These are phyloP conservation scores for Cutaneotrichosporon cyanovorans DNA, from an alignment of 1,284 basidiomycete species.

Conservation along the genomic window DNA sequence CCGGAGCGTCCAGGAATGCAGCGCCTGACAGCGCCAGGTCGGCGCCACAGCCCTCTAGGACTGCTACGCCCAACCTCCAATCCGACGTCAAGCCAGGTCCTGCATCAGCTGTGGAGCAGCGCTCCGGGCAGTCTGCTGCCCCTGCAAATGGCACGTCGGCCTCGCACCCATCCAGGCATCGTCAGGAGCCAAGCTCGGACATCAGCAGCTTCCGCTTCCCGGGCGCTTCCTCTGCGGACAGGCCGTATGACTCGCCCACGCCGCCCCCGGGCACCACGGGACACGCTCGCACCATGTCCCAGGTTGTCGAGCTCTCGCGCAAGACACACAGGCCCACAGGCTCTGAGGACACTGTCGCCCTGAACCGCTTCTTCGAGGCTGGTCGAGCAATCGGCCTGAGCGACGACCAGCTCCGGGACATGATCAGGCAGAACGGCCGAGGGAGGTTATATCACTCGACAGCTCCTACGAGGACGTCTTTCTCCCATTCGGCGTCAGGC, in stretches of 20 bases:
- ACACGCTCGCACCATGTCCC: background rate
- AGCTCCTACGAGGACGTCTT: slow-evolving; percentile 7
- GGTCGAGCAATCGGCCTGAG: slow-evolving; percentile 33
- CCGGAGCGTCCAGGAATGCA: background rate
- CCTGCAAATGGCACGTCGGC: no score
- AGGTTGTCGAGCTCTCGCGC: slow-evolving; percentile 4
- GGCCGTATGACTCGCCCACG: background rate
- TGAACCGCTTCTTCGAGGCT: slow-evolving; percentile 31
- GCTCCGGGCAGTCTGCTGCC: no score
- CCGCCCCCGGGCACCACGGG: background rate
- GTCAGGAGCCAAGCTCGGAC: no score
- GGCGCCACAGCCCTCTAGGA: no score
- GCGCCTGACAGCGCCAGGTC: no score
- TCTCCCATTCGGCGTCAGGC: slow-evolving; percentile 3
- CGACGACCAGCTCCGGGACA: slow-evolving; percentile 30
- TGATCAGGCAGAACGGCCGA: slow-evolving; percentile 27
- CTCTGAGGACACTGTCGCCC: slow-evolving; percentile 24
- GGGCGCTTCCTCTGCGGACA: background rate
- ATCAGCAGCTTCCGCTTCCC: slow-evolving; percentile 7
- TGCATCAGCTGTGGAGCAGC: no score
- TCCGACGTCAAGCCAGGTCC: no score
- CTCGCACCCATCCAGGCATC: background rate
- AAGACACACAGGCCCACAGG: slow-evolving; percentile 1
- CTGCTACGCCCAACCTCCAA: no score
- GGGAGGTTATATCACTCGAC: background rate